Base-by-base conservation (phyloP, 106 monocot genomes). In the Apostasia ramifera region DNA sequence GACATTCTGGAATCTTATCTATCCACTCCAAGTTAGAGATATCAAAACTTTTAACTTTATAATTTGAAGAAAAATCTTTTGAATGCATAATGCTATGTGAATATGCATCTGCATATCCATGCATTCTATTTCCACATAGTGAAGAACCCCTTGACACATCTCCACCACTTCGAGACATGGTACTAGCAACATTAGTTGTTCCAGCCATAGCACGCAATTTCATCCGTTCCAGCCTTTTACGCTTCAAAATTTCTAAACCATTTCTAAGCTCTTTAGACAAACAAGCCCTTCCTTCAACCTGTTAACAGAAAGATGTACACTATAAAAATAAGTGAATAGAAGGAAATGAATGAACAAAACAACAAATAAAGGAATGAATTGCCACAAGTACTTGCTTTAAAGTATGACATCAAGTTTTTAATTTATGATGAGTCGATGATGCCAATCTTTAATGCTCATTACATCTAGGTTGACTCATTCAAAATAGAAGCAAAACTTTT, bases 1-100 rank as follows among this genome's bases (percentile, higher is more conserved):
- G 95, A 55, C 95, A 95, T 4, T 95, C 95, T 40, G 91, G 82
- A 54, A 95, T 88, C 76, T 79, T 89, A 38, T 80, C 86, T 44
- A 89, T 89, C 95, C 91, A 95, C 63, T 91, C 91, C 47, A 86
- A 65, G 76, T 88, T 80, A 42, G 86, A 84, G 75, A 80, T 78
- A 70, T 86, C 74, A 68, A 86, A 91, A 38, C 89, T 84, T 51
- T 73, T 71, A 48, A 91, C 70, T 42, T 68, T 84, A 37, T 67
- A 69, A 70, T 91, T 91, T 47, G 74, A 41, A 73, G 76, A 87
- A 3, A 69, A 48, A 75, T 85, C 82, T 57, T 66, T 84, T 54
- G 37, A 45, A 61, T 57, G 4, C 43, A 43, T 60, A 61, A 3
- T 66, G 3, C 45, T 39, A 63, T 42, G 51, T 73, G 65, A 67